phyloP scores from a whole-genome alignment of 169 alveolate species.

The Eimeria tenella region DNA sequence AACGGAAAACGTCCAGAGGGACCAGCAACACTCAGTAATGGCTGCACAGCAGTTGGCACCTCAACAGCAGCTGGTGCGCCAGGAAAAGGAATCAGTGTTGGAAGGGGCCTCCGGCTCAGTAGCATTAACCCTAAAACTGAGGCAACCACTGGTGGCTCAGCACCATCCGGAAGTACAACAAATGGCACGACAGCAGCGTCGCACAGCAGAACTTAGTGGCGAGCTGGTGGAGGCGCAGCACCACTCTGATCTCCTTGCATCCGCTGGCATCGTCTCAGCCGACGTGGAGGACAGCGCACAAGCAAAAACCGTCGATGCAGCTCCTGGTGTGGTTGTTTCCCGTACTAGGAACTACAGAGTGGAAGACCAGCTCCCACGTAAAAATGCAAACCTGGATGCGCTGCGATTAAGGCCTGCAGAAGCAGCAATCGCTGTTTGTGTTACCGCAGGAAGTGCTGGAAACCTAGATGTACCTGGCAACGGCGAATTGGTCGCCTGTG shows the following conservation, averaged over 20 bases:
- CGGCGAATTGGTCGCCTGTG: too few species aligned
- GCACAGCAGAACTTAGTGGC: neutral
- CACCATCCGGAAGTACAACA: neutral
- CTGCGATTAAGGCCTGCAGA: too few species aligned
- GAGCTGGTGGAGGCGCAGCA: conserved; percentile 22
- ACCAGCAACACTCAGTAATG: neutral
- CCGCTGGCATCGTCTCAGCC: neutral
- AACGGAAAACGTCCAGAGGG: neutral
- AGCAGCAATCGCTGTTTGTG: too few species aligned
- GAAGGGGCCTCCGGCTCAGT: neutral
- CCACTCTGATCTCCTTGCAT: neutral
- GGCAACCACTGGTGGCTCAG: neutral
- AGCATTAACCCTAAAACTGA: conserved; percentile 3
- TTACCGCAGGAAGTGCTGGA: too few species aligned
- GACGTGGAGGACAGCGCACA: neutral
- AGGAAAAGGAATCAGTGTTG: conserved; percentile 8
- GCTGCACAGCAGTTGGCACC: conserved; percentile 3
- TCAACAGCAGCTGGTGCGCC: conserved; percentile 16
- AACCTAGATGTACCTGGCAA: too few species aligned
- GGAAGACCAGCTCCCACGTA: too few species aligned
- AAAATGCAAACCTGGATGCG: too few species aligned
- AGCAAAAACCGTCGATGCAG: conserved; percentile 11
- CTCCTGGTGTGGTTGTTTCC: neutral
- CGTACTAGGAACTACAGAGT: too few species aligned
- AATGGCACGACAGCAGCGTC: neutral